Conservation (phyloP, 1,284 basidiomycete species). For the Cryptococcus amylolentus region DNA sequence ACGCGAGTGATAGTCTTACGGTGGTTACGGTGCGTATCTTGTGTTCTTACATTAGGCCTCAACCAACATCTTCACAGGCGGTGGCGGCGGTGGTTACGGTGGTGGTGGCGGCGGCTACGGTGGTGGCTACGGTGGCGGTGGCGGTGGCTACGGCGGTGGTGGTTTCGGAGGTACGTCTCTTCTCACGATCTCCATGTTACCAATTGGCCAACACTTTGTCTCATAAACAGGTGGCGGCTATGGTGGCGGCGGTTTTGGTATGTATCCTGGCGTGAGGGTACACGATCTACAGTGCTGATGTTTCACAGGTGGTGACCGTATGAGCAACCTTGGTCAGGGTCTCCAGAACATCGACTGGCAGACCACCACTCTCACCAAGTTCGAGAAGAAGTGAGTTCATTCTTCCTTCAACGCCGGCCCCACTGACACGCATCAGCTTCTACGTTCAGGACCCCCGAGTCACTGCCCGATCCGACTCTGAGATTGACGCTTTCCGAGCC, state of each 20-base stretch:
- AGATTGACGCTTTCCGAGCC: constrained; percentile 82
- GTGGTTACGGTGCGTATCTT: too few species aligned
- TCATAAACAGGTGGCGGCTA: neutral
- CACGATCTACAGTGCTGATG: constrained; percentile 20
- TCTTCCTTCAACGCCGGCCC: constrained; percentile 53
- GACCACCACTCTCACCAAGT: constrained; percentile 65
- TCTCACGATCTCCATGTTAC: neutral
- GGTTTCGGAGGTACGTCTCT: constrained; percentile 40
- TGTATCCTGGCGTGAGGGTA: constrained; percentile 44
- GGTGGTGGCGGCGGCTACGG: constrained; percentile 12
- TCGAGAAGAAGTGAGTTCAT: constrained; percentile 58
- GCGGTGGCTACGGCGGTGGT: constrained; percentile 25
- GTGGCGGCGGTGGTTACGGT: too few species aligned
- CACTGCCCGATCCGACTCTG: constrained; percentile 69
- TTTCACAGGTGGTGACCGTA: constrained; percentile 60
- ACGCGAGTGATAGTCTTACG: too few species aligned
- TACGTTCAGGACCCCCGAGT: constrained; percentile 92
- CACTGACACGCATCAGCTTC: constrained; percentile 62
- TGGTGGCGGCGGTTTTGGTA: constrained; percentile 52
- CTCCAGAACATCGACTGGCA: constrained; percentile 84
- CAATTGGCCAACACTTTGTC: neutral
- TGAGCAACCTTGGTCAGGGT: constrained; percentile 77
- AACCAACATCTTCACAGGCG: constrained; percentile 5
- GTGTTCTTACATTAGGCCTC: neutral
- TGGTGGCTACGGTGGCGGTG: constrained; percentile 30